Percentiles rank a stretch among this genome's conserved stretches.
Conservation (phyloP, 1,284 basidiomycete species). For the Cystobasidium slooffiae region DNA sequence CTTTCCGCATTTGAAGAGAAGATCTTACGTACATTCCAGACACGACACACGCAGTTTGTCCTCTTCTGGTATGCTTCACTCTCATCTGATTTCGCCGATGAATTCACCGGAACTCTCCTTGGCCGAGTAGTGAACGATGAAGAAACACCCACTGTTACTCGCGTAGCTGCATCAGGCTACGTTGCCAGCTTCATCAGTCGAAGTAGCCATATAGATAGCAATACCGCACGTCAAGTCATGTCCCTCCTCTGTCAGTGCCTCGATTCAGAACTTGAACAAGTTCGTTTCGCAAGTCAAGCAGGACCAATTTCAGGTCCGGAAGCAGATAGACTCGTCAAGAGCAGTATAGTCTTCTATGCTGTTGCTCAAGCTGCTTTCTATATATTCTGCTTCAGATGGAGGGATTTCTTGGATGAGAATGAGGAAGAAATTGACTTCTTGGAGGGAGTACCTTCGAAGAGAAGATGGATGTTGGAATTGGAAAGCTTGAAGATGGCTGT, state of each 20-base stretch:
- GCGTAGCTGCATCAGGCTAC: conserved; percentile 87
- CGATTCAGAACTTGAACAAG: conserved; percentile 71
- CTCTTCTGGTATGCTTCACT: conserved; percentile 94
- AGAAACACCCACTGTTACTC: conserved; percentile 70
- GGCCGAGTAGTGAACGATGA: conserved; percentile 76
- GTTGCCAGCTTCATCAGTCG: conserved; percentile 91
- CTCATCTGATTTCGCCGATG: conserved; percentile 83
- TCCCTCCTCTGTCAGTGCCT: conserved; percentile 83
- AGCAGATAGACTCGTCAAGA: conserved; percentile 52
- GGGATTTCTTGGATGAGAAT: conserved; percentile 70
- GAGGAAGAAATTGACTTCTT: conserved; percentile 61
- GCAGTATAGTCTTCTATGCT: conserved; percentile 79
- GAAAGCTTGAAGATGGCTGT: conserved; percentile 80
- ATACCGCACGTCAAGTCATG: conserved; percentile 75
- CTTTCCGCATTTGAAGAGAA: conserved; percentile 90
- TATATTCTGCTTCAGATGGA: conserved; percentile 98
- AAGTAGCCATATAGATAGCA: conserved; percentile 80
- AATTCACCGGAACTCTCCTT: conserved; percentile 90
- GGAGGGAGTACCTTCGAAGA: conserved; percentile 46
- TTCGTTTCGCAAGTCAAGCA: conserved; percentile 63
- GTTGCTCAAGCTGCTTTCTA: conserved; percentile 91
- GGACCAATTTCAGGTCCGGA: conserved; percentile 53
- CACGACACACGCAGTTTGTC: conserved; percentile 95
- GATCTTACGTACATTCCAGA: conserved; percentile 93
- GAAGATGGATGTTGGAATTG: conserved; percentile 82